Base-by-base conservation (phyloP, 805 yeast genomes). In the Wickerhamiella kurtzmanii region DNA sequence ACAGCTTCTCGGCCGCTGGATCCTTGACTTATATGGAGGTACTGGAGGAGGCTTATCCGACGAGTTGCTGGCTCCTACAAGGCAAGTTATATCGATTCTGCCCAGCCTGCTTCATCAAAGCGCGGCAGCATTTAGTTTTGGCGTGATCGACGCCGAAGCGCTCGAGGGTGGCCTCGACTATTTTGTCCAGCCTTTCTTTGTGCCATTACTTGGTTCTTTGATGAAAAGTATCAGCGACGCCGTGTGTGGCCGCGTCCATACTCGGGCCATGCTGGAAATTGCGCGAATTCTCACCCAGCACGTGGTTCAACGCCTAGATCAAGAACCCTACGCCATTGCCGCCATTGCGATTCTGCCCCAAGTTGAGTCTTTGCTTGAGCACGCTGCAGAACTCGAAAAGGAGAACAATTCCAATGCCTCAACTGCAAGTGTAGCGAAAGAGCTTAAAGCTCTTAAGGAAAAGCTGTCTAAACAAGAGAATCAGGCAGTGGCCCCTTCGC, bases 151-250 rank as follows among this genome's bases (percentile, higher is more conserved):
- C 52, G 60, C 72, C 8, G 79, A 78, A 3, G 72, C 77, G 3
- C 67, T 86, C 37, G 72, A 71, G 43, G 83, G 82, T 47, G 96
- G 96, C 0, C 67, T 89, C 35, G 96, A 88, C 57, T 86, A 88
- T 57, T 82, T 89, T 54, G 68, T 82, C 41, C 95, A 88, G 56
- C 82, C 85, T 2, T 82, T 84, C 52, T 67, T 89, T 53, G 68
- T 82, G 1, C 67, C 74, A 5, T 73, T 80, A 11, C 57, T 78
- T 32, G 64, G 75, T 4, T 74, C 75, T n/a, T 72, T 78, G 2
- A 57, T 76, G 60, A 74, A 55, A 53, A 81, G 72, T 74, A 64
- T 65, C 20, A 67, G 67, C 43, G 62, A 68, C 19, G 69, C 68
- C 43, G 58, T 76, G 3, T 65, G 43, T 4, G 51, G 47, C 39